Conservation (phyloP, 2,329 filamentous ascomycete genomes). For the Tolypocladium nubicola region DNA sequence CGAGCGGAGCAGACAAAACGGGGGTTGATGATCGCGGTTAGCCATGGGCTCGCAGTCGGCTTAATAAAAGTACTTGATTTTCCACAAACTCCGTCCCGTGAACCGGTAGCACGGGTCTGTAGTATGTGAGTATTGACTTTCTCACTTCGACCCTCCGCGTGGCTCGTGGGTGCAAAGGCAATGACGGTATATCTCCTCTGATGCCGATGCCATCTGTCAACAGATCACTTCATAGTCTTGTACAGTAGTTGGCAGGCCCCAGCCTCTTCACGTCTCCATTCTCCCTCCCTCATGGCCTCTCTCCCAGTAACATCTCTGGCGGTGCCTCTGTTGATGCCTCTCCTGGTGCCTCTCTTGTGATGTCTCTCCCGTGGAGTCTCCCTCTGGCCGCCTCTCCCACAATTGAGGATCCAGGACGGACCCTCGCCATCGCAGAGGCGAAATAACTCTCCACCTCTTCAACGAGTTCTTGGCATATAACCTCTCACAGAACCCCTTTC, state of each 20-base stretch:
- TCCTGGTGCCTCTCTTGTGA: not conserved
- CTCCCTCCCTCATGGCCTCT: not conserved
- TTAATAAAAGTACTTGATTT: not conserved
- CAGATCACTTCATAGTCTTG: not conserved
- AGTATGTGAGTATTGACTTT: not conserved
- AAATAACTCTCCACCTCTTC: not conserved
- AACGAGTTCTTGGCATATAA: not conserved
- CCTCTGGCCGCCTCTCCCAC: not conserved
- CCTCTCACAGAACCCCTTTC: not conserved
- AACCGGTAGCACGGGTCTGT: not conserved
- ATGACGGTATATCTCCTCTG: not conserved
- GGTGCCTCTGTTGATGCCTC: not conserved
- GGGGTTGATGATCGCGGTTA: not conserved
- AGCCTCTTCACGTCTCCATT: not conserved
- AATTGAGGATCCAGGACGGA: not conserved
- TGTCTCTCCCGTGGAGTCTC: not conserved
- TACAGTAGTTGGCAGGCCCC: not conserved
- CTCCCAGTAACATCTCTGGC: not conserved
- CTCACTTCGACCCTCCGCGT: not conserved
- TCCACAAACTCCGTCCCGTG: not conserved
- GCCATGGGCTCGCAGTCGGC: too few relatives aligned
- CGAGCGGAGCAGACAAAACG: not conserved
- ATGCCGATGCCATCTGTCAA: not conserved
- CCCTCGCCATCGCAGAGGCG: not conserved
- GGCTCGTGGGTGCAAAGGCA: not conserved